These are phyloP conservation scores for Jaltomata sinuosa DNA, from an alignment of 257 asterid genomes.

Conservation along the genomic window DNA sequence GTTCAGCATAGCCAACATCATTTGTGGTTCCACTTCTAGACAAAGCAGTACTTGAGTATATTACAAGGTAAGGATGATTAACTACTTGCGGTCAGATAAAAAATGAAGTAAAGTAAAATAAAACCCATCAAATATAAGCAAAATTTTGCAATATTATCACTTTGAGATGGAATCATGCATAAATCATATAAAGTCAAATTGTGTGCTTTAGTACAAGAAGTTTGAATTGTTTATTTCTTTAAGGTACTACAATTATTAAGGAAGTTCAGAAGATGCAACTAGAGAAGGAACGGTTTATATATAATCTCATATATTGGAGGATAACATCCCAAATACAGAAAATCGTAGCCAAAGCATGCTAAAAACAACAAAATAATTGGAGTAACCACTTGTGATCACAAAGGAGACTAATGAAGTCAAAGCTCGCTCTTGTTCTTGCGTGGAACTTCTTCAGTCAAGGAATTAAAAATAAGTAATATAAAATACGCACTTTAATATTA, in stretches of 20 bases:
- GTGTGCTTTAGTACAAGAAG: neutral
- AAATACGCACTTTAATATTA: no score
- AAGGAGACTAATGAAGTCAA: no score
- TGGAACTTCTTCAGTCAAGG: no score
- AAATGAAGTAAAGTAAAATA: no score
- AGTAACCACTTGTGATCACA: no score
- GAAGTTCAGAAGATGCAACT: neutral
- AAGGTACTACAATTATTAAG: neutral
- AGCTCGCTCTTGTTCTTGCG: no score
- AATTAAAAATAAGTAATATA: no score
- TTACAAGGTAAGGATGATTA: constrained; percentile 94
- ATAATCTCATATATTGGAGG: no score
- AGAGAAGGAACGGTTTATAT: no score
- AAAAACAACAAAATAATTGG: neutral
- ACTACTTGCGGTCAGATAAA: constrained; percentile 74
- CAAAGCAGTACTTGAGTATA: constrained; percentile 55
- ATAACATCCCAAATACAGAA: no score
- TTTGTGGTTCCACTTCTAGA: constrained; percentile 37
- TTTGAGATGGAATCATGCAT: neutral
- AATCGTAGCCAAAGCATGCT: neutral
- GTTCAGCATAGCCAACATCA: constrained; percentile 30
- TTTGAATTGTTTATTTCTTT: neutral
- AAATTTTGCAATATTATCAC: neutral
- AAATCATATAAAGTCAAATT: neutral
- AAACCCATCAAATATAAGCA: neutral